phyloP scores from a whole-genome alignment of 2,329 filamentous ascomycete species.

The Acrocalymma vagum region DNA sequence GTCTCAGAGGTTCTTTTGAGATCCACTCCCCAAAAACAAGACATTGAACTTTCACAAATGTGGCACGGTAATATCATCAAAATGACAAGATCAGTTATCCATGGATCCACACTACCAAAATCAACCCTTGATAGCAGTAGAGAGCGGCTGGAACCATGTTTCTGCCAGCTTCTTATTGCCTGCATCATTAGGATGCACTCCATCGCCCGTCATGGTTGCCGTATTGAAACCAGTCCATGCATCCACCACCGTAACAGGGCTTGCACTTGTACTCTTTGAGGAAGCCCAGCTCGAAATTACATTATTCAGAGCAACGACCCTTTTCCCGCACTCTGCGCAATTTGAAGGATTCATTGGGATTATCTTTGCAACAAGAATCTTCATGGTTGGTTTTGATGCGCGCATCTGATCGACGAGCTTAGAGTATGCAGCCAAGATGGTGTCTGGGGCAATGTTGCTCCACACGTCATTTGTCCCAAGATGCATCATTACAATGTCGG shows the following conservation, averaged over 20 bases:
- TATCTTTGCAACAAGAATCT: constrained; percentile 41
- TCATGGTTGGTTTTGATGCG: constrained; percentile 46
- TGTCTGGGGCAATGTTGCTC: constrained; percentile 32
- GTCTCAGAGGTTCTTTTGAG: no score
- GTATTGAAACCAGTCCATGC: constrained; percentile 27
- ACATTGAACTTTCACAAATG: no score
- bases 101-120: no score
- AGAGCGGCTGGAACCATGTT: constrained; percentile 19
- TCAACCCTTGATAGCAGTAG: constrained; percentile 9
- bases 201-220: constrained; percentile 29
- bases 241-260: constrained; percentile 28
- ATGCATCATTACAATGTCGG: constrained; percentile 54
- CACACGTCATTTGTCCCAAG: constrained; percentile 53
- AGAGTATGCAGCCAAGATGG: constrained; percentile 43
- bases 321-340: constrained; percentile 12
- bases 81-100: no score
- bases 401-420: constrained; percentile 53
- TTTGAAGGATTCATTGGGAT: constrained; percentile 17
- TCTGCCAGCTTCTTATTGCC: constrained; percentile 25
- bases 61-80: no score
- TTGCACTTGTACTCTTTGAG: constrained; percentile 9
- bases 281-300: constrained; percentile 26
- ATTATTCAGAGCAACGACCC: constrained; percentile 25
- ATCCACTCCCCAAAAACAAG: no score
- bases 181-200: constrained; percentile 32